These are phyloP conservation scores for Ilex paraguariensis DNA, from an alignment of 305 asterid species.

Conservation along the genomic window DNA sequence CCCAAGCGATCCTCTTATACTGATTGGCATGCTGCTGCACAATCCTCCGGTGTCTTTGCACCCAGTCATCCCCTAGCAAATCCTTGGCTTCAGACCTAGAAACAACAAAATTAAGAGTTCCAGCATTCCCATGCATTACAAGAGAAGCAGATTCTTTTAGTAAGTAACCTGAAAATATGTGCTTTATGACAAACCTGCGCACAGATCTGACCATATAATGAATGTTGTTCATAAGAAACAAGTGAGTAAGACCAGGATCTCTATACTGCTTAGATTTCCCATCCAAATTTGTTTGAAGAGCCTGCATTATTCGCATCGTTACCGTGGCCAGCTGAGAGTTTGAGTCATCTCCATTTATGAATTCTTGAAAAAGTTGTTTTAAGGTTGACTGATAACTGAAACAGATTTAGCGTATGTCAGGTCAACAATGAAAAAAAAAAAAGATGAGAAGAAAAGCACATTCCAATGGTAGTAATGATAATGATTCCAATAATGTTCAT, in stretches of 20 bases:
- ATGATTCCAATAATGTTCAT: no score
- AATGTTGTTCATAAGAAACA: conserved; percentile 96
- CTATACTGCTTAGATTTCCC: conserved; percentile 97
- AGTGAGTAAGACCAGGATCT: conserved; percentile 72
- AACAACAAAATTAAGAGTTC: conserved; percentile 19
- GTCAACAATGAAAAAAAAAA: no score
- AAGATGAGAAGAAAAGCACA: no score
- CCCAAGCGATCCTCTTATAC: conserved; percentile 93
- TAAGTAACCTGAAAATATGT: background rate
- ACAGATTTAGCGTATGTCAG: background rate
- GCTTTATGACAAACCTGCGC: conserved; percentile 57
- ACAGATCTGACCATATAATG: conserved; percentile 99
- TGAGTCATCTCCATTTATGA: conserved; percentile 65
- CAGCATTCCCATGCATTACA: conserved; percentile 9
- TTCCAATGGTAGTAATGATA: no score
- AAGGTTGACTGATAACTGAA: conserved; percentile 89
- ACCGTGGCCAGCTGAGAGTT: conserved; percentile 83
- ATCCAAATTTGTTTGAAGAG: conserved; percentile 91
- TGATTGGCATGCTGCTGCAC: conserved; percentile 99
- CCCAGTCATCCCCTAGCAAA: conserved; percentile 98
- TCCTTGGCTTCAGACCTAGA: conserved; percentile 98
- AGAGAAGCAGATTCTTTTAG: background rate
- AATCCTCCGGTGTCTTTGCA: conserved; percentile 91
- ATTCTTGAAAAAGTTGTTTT: conserved; percentile 89
- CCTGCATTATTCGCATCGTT: conserved; percentile 96